Evolutionary conservation across 495 filamentous ascomycete genomes (phyloP).

Genomic region (Symbiotaphrina buchneri): DNA sequence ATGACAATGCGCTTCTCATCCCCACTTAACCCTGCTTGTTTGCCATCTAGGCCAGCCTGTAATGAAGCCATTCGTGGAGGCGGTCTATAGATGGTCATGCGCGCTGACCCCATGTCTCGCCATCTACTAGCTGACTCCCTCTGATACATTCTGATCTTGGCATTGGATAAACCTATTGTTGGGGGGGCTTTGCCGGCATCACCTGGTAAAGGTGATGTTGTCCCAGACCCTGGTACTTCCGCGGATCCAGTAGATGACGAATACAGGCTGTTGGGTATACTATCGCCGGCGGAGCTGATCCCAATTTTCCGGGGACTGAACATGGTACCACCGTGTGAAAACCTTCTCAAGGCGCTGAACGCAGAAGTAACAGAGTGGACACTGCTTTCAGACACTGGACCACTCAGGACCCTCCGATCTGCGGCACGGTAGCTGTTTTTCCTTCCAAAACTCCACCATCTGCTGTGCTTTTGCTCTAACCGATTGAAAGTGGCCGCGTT

Average conservation of each 20-base stretch:
- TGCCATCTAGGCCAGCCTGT: constrained; percentile 28
- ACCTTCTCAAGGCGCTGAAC: constrained; percentile 53
- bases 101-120: constrained; percentile 74
- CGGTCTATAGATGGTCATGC: constrained; percentile 51
- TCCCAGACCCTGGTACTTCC: constrained; percentile 12
- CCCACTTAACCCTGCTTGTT: constrained; percentile 11
- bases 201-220: constrained; percentile 21
- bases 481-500: constrained; percentile 15
- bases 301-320: constrained; percentile 56
- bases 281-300: constrained; percentile 30
- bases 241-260: constrained; percentile 17
- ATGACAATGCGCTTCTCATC: constrained; percentile 70
- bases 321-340: constrained; percentile 37
- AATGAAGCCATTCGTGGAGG: too few relatives aligned
- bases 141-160: constrained; percentile 65
- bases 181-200: constrained; percentile 25
- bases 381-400: constrained; percentile 24
- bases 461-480: constrained; percentile 14
- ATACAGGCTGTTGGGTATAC: constrained; percentile 34
- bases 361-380: constrained; percentile 33
- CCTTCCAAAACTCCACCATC: constrained; percentile 6
- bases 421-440: background rate
- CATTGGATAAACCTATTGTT: constrained; percentile 41
- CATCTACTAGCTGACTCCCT: constrained; percentile 60
- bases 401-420: too few relatives aligned